These are phyloP conservation scores for Talaromyces rugulosus DNA, from an alignment of 2,329 filamentous ascomycete genomes.

Conservation along the genomic window DNA sequence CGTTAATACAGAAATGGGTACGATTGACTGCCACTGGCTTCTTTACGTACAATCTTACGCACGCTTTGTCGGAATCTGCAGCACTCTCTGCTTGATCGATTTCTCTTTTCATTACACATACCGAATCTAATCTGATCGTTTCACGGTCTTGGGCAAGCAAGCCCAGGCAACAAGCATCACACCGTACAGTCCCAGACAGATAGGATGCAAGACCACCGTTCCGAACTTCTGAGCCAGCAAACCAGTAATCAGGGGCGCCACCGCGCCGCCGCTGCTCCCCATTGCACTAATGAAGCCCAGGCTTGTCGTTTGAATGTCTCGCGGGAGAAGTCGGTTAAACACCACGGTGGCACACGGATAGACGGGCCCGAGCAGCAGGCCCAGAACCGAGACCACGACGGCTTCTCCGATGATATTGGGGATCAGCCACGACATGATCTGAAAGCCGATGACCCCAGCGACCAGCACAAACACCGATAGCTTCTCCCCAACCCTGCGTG, in stretches of 20 bases:
- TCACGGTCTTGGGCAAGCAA: conserved; percentile 46
- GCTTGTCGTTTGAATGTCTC: conserved; percentile 36
- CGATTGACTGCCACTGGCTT: background rate
- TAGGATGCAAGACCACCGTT: conserved; percentile 50
- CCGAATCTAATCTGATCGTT: conserved; percentile 28
- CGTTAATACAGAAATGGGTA: background rate
- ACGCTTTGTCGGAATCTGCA: background rate
- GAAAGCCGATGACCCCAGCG: conserved; percentile 59
- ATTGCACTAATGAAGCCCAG: conserved; percentile 37
- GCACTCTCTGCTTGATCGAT: too few species aligned
- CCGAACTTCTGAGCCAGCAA: conserved; percentile 44
- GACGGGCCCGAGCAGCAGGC: conserved; percentile 71
- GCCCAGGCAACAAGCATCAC: conserved; percentile 53
- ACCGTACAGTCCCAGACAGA: conserved; percentile 52
- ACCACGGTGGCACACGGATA: conserved; percentile 62
- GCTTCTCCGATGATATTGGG: conserved; percentile 70
- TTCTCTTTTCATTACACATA: background rate
- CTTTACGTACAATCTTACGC: too few species aligned
- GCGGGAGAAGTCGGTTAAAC: conserved; percentile 28
- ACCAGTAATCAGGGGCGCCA: conserved; percentile 46
- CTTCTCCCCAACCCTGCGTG: conserved; percentile 66
- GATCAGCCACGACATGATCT: conserved; percentile 74
- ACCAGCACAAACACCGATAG: conserved; percentile 62
- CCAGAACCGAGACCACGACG: conserved; percentile 64
- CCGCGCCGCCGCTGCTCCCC: conserved; percentile 40